Conservation (phyloP, 208 protist species). For the Trypanosoma caninum region DNA sequence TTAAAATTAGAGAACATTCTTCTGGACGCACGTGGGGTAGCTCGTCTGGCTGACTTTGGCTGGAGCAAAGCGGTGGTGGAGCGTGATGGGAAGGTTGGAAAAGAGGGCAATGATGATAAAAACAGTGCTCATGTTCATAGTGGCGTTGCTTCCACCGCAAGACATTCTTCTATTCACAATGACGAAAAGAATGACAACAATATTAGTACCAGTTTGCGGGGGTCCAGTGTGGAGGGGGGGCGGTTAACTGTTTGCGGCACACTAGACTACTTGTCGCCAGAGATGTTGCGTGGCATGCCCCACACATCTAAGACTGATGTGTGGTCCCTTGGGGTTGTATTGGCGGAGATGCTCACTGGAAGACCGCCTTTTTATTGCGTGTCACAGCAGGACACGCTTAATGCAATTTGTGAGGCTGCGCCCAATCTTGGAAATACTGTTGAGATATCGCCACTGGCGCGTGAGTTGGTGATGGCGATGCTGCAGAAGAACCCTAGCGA, state of each 20-base stretch:
- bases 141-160: too few species aligned
- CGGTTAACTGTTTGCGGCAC: slow-evolving; percentile 94
- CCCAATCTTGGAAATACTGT: slow-evolving; percentile 30
- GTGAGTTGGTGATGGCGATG: slow-evolving; percentile 43
- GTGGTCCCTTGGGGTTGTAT: slow-evolving; percentile 85
- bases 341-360: slow-evolving; percentile 83
- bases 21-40: slow-evolving; percentile 60
- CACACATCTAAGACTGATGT: slow-evolving; percentile 77
- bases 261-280: slow-evolving; percentile 98
- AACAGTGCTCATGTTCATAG: too few species aligned
- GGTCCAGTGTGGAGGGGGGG: neutral
- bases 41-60: slow-evolving; percentile 99
- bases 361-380: slow-evolving; percentile 65
- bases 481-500: slow-evolving; percentile 55
- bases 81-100: neutral
- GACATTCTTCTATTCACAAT: neutral
- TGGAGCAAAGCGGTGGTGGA: slow-evolving; percentile 77
- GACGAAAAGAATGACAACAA: slow-evolving; percentile 13
- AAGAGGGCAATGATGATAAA: too few species aligned
- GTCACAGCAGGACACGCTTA: slow-evolving; percentile 47
- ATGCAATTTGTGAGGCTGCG: slow-evolving; percentile 41
- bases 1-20: slow-evolving; percentile 91
- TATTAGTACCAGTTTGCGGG: neutral
- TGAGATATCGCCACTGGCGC: slow-evolving; percentile 21
- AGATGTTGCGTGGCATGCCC: slow-evolving; percentile 87